Base-by-base conservation (phyloP, 2,329 filamentous ascomycete species). In the Cladophialophora immunda region DNA sequence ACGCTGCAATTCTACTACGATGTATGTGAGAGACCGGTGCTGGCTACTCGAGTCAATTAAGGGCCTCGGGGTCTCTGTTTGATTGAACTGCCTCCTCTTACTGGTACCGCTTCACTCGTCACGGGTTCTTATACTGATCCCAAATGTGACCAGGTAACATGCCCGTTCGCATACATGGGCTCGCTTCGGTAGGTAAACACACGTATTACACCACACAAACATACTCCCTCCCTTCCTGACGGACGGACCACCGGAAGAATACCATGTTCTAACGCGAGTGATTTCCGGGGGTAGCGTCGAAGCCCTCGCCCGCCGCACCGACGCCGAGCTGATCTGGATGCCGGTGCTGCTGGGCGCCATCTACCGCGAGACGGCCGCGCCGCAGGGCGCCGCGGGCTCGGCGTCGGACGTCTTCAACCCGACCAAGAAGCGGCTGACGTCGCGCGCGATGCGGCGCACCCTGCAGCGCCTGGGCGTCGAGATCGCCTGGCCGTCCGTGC, bases 341-440 rank as follows among this genome's bases (percentile, higher is more conserved):
- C 67, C 67, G 29, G 67, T 69, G 32, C 67, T 69, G 22, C 65
- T 69, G 6, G 67, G 67, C 3, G 67, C 67, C 7, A 38, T 69
- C 38, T 69, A 69, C 50, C 67, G 67, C 11, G 67, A 65, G 8
- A 69, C 67, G 11, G 27, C 65, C 3, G 67, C 67, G 4, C 67
- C 67, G n/a, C 67, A 69, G 38, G 67, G 67, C 29, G 67, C 67
- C 47, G 65, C 36, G 2, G 67, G 67, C 22, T 64, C 59, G 9
- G 67, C 67, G 0, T 64, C 59, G 17, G 67, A 69, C 36, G 50
- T 61, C 6, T 67, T 67, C 62, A 69, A 69, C 47, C 53, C 67
- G 56, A 69, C 67, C 47, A 69, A 69, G 53, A 36, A 47, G 4
- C 36, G 17, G 1, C 55, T 69, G 38, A 65, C 56, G 13, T 45